Conservation (phyloP, 495 filamentous ascomycete species). For the Penicillium roqueforti region DNA sequence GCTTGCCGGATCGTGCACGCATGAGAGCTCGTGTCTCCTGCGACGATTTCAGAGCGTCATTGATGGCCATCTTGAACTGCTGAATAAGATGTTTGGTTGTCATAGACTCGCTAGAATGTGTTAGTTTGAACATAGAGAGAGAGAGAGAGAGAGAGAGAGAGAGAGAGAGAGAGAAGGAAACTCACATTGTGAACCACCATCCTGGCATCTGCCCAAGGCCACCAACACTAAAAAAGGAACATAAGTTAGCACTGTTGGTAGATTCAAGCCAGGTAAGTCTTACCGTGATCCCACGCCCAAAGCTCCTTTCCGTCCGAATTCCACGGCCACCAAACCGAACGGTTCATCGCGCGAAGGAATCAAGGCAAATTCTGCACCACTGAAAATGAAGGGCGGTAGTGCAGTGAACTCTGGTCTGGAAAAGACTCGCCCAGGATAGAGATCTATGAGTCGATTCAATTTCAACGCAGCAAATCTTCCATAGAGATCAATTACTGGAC, state of each 20-base stretch:
- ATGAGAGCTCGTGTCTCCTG: slow-evolving; percentile 56
- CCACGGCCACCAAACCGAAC: slow-evolving; percentile 73
- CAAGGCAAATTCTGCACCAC: slow-evolving; percentile 74
- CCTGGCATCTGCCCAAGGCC: slow-evolving; percentile 76
- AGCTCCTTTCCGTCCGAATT: slow-evolving; percentile 74
- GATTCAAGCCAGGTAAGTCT: not conserved
- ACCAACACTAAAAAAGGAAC: slow-evolving; percentile 34
- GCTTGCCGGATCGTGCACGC: slow-evolving; percentile 68
- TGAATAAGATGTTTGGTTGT: slow-evolving; percentile 64
- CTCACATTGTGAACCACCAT: slow-evolving; percentile 58
- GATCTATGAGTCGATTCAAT: slow-evolving; percentile 62
- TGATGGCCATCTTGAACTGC: slow-evolving; percentile 67
- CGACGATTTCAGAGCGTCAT: slow-evolving; percentile 62
- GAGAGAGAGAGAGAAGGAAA: not conserved
- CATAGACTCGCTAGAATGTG: slow-evolving; percentile 49
- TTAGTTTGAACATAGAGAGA: not conserved
- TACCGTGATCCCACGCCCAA: slow-evolving; percentile 61
- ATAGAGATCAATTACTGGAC: slow-evolving; percentile 74
- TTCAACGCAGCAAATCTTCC: slow-evolving; percentile 74
- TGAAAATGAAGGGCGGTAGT: slow-evolving; percentile 72
- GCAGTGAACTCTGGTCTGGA: slow-evolving; percentile 77
- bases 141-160: not conserved
- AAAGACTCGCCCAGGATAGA: slow-evolving; percentile 68
- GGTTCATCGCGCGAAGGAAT: slow-evolving; percentile 78
- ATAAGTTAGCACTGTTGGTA: not conserved